Evolutionary conservation across 176 grass and related monocot species (phyloP).

Genomic region (Sorghum bicolor): Sorghum_bicolor_NCBIv3 NC_012871.2:14016001-14016500

Average conservation of each 20-base stretch:
- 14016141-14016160: conserved; percentile 6
- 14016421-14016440: not conserved
- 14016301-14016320: conserved; percentile 91
- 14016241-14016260: conserved; percentile 78
- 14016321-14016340: conserved; percentile 76
- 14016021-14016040: not conserved
- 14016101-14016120: conserved; percentile 4
- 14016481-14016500: not conserved
- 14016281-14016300: conserved; percentile 92
- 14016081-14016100: conserved; percentile 2
- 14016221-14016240: not conserved
- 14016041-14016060: not conserved
- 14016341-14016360: conserved; percentile 96
- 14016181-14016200: not conserved
- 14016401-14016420: not conserved
- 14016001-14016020: not conserved
- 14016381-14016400: conserved; percentile 68
- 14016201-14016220: not conserved
- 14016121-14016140: not conserved
- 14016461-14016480: conserved; percentile 5
- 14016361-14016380: conserved; percentile 89
- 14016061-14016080: not conserved
- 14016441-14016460: conserved; percentile 5
- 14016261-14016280: conserved; percentile 86
- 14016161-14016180: not conserved